Conservation (phyloP, 805 yeast species). For the Ogataea allantospora region DNA sequence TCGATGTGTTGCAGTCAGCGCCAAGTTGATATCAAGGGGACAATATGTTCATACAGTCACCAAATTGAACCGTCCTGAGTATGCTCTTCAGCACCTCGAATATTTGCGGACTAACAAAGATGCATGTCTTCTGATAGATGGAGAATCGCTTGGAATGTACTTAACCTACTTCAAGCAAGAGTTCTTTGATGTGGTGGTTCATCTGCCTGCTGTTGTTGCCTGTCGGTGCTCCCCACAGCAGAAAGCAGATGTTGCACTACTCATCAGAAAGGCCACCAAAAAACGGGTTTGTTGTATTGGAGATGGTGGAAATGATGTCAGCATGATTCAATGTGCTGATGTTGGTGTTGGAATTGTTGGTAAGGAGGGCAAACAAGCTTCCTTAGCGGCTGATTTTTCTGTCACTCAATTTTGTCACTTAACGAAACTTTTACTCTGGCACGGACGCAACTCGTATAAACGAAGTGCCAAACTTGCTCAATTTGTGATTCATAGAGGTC, state of each 20-base stretch:
- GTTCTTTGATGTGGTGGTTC: constrained; percentile 74
- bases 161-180: constrained; percentile 62
- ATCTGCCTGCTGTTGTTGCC: constrained; percentile 92
- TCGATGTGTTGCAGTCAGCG: constrained; percentile 94
- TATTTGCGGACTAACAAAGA: constrained; percentile 61
- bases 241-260: constrained; percentile 88
- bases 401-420: constrained; percentile 87
- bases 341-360: constrained; percentile 99
- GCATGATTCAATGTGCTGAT: constrained; percentile 98
- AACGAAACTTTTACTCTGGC: constrained; percentile 89
- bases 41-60: constrained; percentile 89
- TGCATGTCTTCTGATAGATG: constrained; percentile 85
- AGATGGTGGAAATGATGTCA: constrained; percentile 98
- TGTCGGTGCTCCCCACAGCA: constrained; percentile 99
- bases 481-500: constrained; percentile 94
- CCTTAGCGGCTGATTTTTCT: constrained; percentile 95
- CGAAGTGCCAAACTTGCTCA: constrained; percentile 93
- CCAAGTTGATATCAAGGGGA: constrained; percentile 88
- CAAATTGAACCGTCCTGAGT: constrained; percentile 56
- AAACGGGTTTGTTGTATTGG: constrained; percentile 97
- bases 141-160: constrained; percentile 78
- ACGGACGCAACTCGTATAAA: constrained; percentile 95
- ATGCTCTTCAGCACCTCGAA: constrained; percentile 75
- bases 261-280: constrained; percentile 75
- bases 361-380: constrained; percentile 96